Base-by-base conservation (phyloP, 129 eudicot species). In the Saposhnikovia divaricata region DNA sequence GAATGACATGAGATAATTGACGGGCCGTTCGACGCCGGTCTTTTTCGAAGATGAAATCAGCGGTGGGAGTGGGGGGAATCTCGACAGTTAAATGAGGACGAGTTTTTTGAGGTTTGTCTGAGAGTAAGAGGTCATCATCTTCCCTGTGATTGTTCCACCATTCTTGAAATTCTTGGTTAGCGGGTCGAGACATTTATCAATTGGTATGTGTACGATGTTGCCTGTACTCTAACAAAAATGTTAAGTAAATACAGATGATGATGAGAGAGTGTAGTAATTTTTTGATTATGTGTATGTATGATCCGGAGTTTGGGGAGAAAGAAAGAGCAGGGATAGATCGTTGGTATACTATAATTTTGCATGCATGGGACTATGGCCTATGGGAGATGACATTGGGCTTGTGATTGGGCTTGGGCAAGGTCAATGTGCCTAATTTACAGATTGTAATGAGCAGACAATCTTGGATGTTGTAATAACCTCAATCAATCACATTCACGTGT, bases 111-210 rank as follows among this genome's bases (percentile, higher is more conserved):
- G 89, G 66, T 31, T 81, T 74, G n/a, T 83, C 83, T 39, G 72
- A 18, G 38, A 73, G 28, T 43, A 44, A 42, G 15, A 79, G 68
- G 45, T 50, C 81, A 59, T 78, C 73, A 38, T 87, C 73, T 43
- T 87, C 87, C 39, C 90, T 77, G 31, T 87, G 97, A 77, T 87
- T 88, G 85, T 87, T 92, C 97, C 97, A 92, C 96, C 97, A 92
- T 86, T 92, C 84, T 75, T 92, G 97, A 78, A 92, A 92, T 85
- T 92, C 97, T 66, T 87, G 71, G 83, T 92, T 89, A 27, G 89
- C 91, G 31, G 89, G 89, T 19, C 91, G 91, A 92, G 97, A 88
- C 97, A 92, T 92, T 1, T 55, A 70, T 77, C 72, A 61, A 40
- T 45, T 48, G 12, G 14, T 74, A 21, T 72, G 14, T 40, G 50